phyloP scores from a whole-genome alignment of 148 eudicot species.

The Selenicereus undatus region DNA sequence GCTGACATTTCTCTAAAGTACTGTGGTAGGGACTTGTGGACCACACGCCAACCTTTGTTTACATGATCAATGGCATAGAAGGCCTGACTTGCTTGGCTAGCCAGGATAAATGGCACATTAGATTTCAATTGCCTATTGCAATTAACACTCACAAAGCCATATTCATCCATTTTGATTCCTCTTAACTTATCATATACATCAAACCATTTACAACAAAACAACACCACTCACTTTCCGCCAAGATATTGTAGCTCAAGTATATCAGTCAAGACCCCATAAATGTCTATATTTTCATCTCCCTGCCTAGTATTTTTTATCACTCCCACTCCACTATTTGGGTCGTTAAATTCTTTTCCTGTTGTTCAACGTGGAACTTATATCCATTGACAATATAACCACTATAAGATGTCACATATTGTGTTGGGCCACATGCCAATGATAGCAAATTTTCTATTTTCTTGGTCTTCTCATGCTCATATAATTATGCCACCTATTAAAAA shows the following conservation, averaged over 20 bases:
- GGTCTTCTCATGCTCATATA: too few species aligned
- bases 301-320: not conserved
- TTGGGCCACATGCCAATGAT: too few species aligned
- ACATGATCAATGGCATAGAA: conserved; percentile 9
- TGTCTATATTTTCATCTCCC: not conserved
- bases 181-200: too few species aligned
- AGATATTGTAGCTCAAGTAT: conserved; percentile 8
- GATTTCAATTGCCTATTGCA: too few species aligned
- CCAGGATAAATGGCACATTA: conserved; percentile 3
- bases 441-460: too few species aligned
- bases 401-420: too few species aligned
- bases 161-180: too few species aligned
- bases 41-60: conserved; percentile 8
- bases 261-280: not conserved
- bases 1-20: not conserved
- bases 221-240: not conserved
- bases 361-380: too few species aligned
- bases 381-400: too few species aligned
- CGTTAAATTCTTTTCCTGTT: not conserved
- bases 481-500: too few species aligned
- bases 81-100: conserved; percentile 12
- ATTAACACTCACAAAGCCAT: not conserved
- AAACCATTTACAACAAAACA: not conserved
- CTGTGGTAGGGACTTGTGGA: not conserved
- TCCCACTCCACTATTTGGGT: conserved; percentile 16